These are phyloP conservation scores for Agapanthus africanus DNA, from an alignment of 106 monocot species.

Conservation along the genomic window DNA sequence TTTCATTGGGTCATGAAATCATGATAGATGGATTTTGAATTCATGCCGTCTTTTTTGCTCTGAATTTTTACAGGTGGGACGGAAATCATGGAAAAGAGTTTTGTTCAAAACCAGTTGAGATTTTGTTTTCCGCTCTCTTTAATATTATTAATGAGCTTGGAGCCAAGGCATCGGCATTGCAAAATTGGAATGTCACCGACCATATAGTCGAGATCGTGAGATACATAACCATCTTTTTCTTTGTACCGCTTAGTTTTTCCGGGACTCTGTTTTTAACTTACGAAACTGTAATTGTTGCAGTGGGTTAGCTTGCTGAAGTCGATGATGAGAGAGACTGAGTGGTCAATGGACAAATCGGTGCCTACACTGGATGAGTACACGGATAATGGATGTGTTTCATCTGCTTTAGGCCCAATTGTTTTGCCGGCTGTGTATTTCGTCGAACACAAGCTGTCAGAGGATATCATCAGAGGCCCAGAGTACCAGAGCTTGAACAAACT, in stretches of 20 bases:
- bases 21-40: slow-evolving; percentile 47
- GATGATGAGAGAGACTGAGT: slow-evolving; percentile 79
- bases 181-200: slow-evolving; percentile 41
- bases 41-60: too few species aligned
- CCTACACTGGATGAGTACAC: slow-evolving; percentile 72
- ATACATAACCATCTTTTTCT: not conserved
- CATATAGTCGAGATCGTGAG: slow-evolving; percentile 76
- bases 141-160: slow-evolving; percentile 63
- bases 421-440: slow-evolving; percentile 78
- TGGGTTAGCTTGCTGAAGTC: slow-evolving; percentile 71
- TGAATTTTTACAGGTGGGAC: slow-evolving; percentile 62
- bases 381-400: slow-evolving; percentile 76
- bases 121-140: slow-evolving; percentile 58
- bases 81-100: slow-evolving; percentile 23
- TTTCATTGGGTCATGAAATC: slow-evolving; percentile 6
- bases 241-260: not conserved
- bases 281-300: too few species aligned
- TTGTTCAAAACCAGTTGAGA: slow-evolving; percentile 56
- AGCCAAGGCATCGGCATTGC: slow-evolving; percentile 43
- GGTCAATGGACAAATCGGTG: slow-evolving; percentile 39
- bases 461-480: slow-evolving; percentile 38
- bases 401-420: slow-evolving; percentile 82
- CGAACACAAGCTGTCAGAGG: slow-evolving; percentile 48
- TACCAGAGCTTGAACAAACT: slow-evolving; percentile 52
- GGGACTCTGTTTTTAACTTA: too few species aligned